These are phyloP conservation scores for Phytophthora constricta DNA, from an alignment of 352 stramenopile species.

Conservation along the genomic window DNA sequence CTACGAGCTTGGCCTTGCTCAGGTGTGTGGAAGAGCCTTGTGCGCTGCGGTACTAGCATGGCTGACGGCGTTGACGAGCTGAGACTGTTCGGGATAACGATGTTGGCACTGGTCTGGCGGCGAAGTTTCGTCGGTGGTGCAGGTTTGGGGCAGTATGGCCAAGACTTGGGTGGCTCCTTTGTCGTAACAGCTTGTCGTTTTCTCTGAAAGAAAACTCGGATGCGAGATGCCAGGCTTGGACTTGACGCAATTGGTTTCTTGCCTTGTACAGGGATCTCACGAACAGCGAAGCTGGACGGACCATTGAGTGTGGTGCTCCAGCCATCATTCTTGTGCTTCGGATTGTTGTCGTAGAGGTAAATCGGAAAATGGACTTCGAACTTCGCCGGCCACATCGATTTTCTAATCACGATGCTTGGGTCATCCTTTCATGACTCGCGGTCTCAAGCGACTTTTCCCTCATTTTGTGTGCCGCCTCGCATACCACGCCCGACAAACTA, in stretches of 20 bases:
- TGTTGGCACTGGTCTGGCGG: conserved; percentile 15
- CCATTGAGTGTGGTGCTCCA: background rate
- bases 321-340: background rate
- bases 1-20: background rate
- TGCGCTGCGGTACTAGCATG: background rate
- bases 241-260: background rate
- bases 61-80: background rate
- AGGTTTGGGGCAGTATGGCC: conserved; percentile 15
- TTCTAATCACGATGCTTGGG: background rate
- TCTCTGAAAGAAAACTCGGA: too few relatives aligned
- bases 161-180: conserved; percentile 18
- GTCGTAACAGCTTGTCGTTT: too few relatives aligned
- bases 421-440: background rate
- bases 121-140: background rate
- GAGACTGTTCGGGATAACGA: conserved; percentile 10
- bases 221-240: too few relatives aligned
- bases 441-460: background rate
- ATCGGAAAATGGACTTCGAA: background rate
- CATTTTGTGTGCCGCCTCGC: background rate
- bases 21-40: background rate
- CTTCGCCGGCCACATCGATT: background rate
- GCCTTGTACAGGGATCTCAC: background rate
- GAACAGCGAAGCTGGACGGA: background rate
- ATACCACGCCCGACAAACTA: background rate
- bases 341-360: background rate